A percentile compares a stretch with the other conserved stretches of the same genome.
phyloP scores from a whole-genome alignment of 164 flowering plant species.

The Aristolochia fimbriata region DNA sequence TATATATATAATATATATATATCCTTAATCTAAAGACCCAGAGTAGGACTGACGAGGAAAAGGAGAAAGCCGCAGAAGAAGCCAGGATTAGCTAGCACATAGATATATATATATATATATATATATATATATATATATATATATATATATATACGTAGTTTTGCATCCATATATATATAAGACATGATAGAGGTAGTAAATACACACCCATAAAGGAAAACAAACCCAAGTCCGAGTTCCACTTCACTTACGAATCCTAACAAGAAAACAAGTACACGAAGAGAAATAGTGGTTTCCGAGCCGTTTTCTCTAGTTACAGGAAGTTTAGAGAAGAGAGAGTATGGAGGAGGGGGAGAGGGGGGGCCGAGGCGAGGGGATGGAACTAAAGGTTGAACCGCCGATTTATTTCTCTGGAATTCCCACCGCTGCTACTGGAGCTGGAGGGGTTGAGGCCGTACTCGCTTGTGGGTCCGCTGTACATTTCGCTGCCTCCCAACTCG shows the following conservation, averaged over 20 bases:
- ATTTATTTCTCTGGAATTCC: conserved; percentile 15
- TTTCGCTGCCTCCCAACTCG: conserved; percentile 30
- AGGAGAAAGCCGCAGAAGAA: too few relatives aligned
- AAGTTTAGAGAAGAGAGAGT: too few relatives aligned
- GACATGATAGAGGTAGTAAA: background rate
- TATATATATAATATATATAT: too few relatives aligned
- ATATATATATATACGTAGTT: background rate
- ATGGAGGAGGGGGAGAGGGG: too few relatives aligned
- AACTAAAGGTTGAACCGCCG: background rate
- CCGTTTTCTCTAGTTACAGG: too few relatives aligned
- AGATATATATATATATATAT: background rate
- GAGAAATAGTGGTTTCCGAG: too few relatives aligned
- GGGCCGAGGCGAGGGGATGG: too few relatives aligned
- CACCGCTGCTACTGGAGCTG: conserved; percentile 18
- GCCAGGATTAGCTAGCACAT: too few relatives aligned
- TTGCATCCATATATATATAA: background rate
- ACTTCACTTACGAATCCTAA: too few relatives aligned
- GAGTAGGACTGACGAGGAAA: too few relatives aligned
- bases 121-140: background rate
- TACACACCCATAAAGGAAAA: background rate
- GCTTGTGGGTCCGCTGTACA: conserved; percentile 22
- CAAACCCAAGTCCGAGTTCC: background rate
- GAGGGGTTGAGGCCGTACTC: conserved; percentile 25
- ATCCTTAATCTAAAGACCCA: too few relatives aligned
- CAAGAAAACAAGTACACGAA: too few relatives aligned